phyloP scores from a whole-genome alignment of 768 basidiomycete genomes.

The Asterophora lycoperdoides region DNA sequence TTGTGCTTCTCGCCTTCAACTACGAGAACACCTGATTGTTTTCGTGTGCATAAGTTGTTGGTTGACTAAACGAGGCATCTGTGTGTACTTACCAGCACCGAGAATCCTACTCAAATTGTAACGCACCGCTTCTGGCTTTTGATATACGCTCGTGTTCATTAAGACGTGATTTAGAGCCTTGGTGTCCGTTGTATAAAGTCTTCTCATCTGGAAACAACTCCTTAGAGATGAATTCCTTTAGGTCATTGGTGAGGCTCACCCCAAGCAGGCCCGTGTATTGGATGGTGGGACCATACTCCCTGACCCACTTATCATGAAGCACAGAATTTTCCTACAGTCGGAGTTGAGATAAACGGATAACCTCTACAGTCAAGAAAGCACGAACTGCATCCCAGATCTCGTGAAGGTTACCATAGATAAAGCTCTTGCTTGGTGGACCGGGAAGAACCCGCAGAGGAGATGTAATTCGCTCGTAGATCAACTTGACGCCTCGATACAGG shows the following conservation, averaged over 20 bases:
- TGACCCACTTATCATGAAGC: conserved; percentile 18
- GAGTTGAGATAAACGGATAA: not conserved
- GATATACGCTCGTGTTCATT: conserved; percentile 49
- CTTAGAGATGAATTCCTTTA: too few relatives aligned
- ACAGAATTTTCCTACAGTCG: conserved; percentile 31
- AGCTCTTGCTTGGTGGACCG: conserved; percentile 44
- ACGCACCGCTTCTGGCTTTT: conserved; percentile 45
- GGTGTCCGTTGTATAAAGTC: conserved; percentile 12
- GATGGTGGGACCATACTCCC: conserved; percentile 16
- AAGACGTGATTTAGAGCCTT: conserved; percentile 64
- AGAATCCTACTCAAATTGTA: conserved; percentile 38
- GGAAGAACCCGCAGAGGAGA: conserved; percentile 49
- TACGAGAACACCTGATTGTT: conserved; percentile 42
- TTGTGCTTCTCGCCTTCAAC: conserved; percentile 48
- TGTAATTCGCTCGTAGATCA: conserved; percentile 30
- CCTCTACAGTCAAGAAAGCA: not conserved
- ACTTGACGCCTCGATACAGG: conserved; percentile 28
- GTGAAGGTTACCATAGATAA: conserved; percentile 45
- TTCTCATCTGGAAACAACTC: conserved; percentile 1
- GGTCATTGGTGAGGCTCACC: conserved; percentile 37
- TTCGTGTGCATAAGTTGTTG: not conserved
- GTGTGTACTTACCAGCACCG: conserved; percentile 35
- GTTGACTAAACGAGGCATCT: too few relatives aligned
- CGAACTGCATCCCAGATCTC: conserved; percentile 41
- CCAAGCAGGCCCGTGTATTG: conserved; percentile 31